These are phyloP conservation scores for Candida tibetensis DNA, from an alignment of 805 yeast genomes.

Conservation along the genomic window DNA sequence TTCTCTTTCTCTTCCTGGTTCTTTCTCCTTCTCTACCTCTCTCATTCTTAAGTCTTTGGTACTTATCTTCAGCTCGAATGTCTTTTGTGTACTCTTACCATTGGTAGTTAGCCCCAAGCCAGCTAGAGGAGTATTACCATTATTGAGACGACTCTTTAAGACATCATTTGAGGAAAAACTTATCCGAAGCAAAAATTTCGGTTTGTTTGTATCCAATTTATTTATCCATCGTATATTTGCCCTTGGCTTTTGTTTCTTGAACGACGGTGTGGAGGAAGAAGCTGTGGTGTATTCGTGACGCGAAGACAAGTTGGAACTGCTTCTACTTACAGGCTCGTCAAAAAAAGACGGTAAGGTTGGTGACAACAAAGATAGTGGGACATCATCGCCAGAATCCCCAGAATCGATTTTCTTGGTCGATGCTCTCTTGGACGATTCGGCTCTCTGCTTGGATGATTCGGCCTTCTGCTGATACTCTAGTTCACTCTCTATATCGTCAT, in stretches of 20 bases:
- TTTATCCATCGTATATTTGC: constrained; percentile 24
- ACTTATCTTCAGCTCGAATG: constrained; percentile 2
- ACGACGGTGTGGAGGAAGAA: background rate
- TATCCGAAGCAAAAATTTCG: constrained; percentile 25
- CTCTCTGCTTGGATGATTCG: background rate
- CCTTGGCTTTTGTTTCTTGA: constrained; percentile 11
- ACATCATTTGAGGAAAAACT: constrained; percentile 18
- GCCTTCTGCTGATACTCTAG: background rate
- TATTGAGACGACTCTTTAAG: constrained; percentile 11
- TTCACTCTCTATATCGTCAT: constrained; percentile 3
- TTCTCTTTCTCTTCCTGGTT: background rate
- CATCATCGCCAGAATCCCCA: constrained; percentile 12
- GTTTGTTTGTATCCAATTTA: constrained; percentile 23
- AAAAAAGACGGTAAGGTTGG: constrained; percentile 34
- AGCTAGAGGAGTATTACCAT: constrained; percentile 1
- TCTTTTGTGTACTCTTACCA: constrained; percentile 2
- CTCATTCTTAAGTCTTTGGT: constrained; percentile 6
- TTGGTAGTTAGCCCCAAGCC: constrained; percentile 12
- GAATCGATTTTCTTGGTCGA: background rate
- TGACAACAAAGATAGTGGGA: constrained; percentile 30
- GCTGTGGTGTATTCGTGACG: no score
- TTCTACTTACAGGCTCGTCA: constrained; percentile 6
- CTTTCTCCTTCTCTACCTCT: constrained; percentile 2
- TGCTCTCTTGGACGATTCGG: background rate
- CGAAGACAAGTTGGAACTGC: background rate